Conservation (phyloP, 73 alveolate species). For the Tetrahymena thermophila region DNA sequence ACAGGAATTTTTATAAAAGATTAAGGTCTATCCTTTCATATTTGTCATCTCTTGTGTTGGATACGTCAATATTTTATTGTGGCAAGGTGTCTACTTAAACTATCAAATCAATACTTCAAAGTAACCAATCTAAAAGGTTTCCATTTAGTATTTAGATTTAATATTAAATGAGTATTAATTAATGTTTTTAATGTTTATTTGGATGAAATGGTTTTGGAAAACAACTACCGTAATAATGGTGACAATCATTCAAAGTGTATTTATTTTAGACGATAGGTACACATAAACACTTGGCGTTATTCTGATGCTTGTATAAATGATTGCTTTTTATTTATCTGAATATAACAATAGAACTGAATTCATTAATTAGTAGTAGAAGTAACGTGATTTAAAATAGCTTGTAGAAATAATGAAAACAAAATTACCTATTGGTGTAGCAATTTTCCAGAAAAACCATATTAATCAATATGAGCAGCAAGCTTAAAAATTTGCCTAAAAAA, state of each 20-base stretch:
- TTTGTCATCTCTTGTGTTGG: background rate
- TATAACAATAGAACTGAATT: background rate
- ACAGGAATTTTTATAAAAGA: background rate
- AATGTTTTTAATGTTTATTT: background rate
- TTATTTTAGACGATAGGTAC: background rate
- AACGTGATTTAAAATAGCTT: background rate
- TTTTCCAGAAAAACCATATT: background rate
- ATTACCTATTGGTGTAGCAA: background rate
- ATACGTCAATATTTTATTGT: background rate
- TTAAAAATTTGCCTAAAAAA: background rate
- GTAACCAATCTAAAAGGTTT: background rate
- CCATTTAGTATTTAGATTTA: background rate
- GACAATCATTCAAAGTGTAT: background rate
- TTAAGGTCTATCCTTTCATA: background rate
- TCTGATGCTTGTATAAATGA: background rate
- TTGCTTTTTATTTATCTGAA: background rate
- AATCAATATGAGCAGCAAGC: background rate
- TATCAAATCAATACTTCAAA: background rate
- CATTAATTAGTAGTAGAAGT: background rate
- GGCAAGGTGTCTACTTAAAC: background rate
- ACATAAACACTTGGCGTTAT: background rate
- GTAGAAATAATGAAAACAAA: background rate
- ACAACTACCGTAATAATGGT: background rate
- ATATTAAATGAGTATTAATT: background rate
- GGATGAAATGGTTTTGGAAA: conserved; percentile 1